Evolutionary conservation across 768 basidiomycete genomes (phyloP).

Genomic region (Termitomyces sp.): DNA sequence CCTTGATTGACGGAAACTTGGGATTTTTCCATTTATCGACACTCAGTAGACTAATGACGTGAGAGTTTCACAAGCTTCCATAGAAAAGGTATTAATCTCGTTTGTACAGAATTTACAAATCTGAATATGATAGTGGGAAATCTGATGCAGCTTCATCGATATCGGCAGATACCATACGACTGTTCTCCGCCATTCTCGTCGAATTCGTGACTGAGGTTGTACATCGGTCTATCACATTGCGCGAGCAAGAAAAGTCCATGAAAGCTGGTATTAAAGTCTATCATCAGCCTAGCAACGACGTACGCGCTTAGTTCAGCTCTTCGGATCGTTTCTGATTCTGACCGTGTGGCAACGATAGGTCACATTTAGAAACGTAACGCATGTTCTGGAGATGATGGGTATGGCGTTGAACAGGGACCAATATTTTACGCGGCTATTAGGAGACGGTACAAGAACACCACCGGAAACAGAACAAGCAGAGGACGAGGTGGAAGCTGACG

Average conservation of each 20-base stretch:
- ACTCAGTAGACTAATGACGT: constrained; percentile 36
- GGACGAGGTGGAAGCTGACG: constrained; percentile 4
- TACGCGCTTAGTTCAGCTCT: constrained; percentile 10
- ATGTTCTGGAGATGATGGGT: constrained; percentile 46
- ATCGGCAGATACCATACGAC: constrained; percentile 41
- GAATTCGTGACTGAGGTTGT: constrained; percentile 50
- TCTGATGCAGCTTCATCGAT: constrained; percentile 28
- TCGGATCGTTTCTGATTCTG: neutral
- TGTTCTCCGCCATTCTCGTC: constrained; percentile 39
- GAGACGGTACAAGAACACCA: constrained; percentile 1
- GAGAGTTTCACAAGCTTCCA: constrained; percentile 7
- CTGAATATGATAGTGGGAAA: constrained; percentile 15
- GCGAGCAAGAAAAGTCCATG: constrained; percentile 53
- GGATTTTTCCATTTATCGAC: constrained; percentile 42
- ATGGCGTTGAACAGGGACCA: constrained; percentile 28
- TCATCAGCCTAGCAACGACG: constrained; percentile 43
- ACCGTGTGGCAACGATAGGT: constrained; percentile 28
- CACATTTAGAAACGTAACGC: constrained; percentile 35
- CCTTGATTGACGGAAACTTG: constrained; percentile 37
- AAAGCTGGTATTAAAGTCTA: constrained; percentile 61
- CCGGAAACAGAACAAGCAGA: neutral
- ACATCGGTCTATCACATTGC: constrained; percentile 45
- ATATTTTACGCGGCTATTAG: constrained; percentile 35
- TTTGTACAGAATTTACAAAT: constrained; percentile 17
- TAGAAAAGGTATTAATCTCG: neutral